A percentile compares a stretch with the other conserved stretches of the same genome.
Evolutionary conservation across 495 filamentous ascomycete species (phyloP).

Genomic region (Penicillium argentinense): DNA sequence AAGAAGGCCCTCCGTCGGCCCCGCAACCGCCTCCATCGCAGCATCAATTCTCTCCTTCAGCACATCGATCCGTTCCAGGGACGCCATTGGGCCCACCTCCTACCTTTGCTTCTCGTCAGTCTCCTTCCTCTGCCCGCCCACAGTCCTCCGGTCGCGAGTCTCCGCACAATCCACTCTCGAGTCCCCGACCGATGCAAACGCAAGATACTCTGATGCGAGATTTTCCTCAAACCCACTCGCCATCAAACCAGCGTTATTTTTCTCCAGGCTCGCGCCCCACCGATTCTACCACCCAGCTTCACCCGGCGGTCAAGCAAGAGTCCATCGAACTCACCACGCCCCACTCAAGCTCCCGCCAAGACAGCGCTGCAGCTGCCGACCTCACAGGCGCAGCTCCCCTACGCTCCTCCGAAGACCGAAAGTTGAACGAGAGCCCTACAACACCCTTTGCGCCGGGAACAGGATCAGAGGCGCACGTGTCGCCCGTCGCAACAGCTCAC

Average conservation of each 20-base stretch:
- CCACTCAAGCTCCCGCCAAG: conserved; percentile 38
- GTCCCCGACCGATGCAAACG: conserved; percentile 29
- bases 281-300: conserved; percentile 28
- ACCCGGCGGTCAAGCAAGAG: conserved; percentile 36
- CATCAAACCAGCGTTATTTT: conserved; percentile 25
- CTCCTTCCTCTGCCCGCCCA: conserved; percentile 35
- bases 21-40: conserved; percentile 37
- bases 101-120: conserved; percentile 32
- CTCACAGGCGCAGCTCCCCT: conserved; percentile 5
- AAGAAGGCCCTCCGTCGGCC: conserved; percentile 43
- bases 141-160: conserved; percentile 37
- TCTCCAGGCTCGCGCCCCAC: conserved; percentile 30
- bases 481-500: conserved; percentile 17
- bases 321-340: conserved; percentile 46
- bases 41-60: conserved; percentile 41
- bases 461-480: conserved; percentile 16
- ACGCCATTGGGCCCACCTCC: conserved; percentile 51
- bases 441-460: conserved; percentile 10
- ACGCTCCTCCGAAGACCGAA: conserved; percentile 29
- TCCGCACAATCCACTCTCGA: conserved; percentile 37
- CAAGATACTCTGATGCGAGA: conserved; percentile 30
- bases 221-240: conserved; percentile 27
- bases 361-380: conserved; percentile 22
- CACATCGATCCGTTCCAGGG: conserved; percentile 44
- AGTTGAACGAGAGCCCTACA: conserved; percentile 28